These are phyloP conservation scores for Datura wrightii DNA, from an alignment of 257 asterid species.

Conservation along the genomic window DNA sequence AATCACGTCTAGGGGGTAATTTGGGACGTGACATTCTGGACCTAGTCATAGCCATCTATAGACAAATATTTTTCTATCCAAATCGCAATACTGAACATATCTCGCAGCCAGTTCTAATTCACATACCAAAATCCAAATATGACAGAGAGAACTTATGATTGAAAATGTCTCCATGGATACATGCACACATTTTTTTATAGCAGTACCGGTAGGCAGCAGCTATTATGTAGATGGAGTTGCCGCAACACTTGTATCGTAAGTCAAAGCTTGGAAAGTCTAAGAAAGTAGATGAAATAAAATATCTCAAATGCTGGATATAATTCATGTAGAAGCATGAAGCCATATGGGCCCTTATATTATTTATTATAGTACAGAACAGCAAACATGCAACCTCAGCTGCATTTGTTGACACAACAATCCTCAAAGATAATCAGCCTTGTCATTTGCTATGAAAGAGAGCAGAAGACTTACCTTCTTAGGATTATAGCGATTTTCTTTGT, in stretches of 20 bases:
- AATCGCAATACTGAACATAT: background rate
- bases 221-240: conserved; percentile 9
- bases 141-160: background rate
- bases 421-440: conserved; percentile 10
- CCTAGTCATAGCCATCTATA: conserved; percentile 10
- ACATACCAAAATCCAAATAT: conserved; percentile 21
- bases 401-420: background rate
- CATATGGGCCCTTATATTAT: background rate
- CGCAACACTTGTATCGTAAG: background rate
- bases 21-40: background rate
- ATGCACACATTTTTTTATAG: background rate
- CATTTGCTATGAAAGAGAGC: conserved; percentile 11
- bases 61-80: conserved; percentile 21
- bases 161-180: background rate
- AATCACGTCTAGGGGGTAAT: too few relatives aligned
- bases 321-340: background rate
- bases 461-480: conserved; percentile 74
- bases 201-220: background rate
- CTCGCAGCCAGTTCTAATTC: background rate
- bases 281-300: background rate
- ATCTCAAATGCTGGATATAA: background rate
- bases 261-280: conserved; percentile 12
- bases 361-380: background rate
- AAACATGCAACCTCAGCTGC: conserved; percentile 11
- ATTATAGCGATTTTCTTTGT: conserved; percentile 92